These are phyloP conservation scores for Bisporella sp. DNA, from an alignment of 2,329 filamentous ascomycete genomes.

Conservation along the genomic window DNA sequence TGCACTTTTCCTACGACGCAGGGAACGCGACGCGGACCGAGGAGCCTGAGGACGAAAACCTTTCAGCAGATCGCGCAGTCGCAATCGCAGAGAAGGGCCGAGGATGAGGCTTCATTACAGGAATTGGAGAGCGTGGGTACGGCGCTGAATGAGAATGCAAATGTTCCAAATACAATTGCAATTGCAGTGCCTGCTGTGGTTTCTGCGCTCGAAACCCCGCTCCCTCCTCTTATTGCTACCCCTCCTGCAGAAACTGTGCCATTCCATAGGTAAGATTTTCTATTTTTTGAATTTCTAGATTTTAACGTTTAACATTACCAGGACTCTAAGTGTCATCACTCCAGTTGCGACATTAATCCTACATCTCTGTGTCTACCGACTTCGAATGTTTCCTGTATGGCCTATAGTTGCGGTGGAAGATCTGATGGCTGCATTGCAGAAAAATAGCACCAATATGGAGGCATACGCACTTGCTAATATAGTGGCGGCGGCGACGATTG, in stretches of 20 bases:
- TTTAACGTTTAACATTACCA: not conserved
- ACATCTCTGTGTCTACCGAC: slow-evolving; percentile 30
- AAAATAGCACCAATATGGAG: slow-evolving; percentile 28
- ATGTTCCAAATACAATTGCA: not conserved
- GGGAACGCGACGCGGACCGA: not conserved
- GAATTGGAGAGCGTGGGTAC: not conserved
- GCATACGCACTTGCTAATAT: slow-evolving; percentile 37
- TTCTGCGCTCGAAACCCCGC: not conserved
- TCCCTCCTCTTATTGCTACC: not conserved
- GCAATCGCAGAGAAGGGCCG: not conserved
- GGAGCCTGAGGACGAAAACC: not conserved
- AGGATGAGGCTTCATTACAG: not conserved
- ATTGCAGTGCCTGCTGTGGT: not conserved
- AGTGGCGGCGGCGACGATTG: slow-evolving; percentile 40
- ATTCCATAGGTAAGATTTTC: not conserved
- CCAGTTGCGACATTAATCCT: slow-evolving; percentile 13
- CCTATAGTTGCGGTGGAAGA: slow-evolving; percentile 40
- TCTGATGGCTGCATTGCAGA: slow-evolving; percentile 32
- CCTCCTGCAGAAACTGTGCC: not conserved
- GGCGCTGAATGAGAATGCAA: no score
- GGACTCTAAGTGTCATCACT: not conserved
- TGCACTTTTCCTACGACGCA: not conserved
- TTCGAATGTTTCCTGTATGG: slow-evolving; percentile 46
- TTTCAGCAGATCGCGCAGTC: not conserved
- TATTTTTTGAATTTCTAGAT: not conserved